These are phyloP conservation scores for Plantago lanceolata DNA, from an alignment of 305 asterid genomes.

Conservation along the genomic window DNA sequence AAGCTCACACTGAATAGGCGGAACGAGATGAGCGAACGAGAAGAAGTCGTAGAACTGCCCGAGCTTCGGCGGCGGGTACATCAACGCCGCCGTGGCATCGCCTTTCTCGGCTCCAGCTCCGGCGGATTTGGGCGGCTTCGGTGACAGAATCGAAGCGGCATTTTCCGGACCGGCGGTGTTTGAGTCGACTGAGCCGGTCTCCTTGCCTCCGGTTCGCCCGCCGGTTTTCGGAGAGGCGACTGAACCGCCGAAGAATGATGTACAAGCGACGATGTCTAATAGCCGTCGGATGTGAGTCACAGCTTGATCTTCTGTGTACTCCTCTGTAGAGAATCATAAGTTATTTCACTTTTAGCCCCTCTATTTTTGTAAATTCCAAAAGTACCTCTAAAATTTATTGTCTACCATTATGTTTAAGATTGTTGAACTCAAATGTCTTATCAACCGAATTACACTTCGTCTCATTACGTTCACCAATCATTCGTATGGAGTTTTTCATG, in stretches of 20 bases:
- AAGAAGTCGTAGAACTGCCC: constrained; percentile 82
- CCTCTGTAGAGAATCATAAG: constrained; percentile 40
- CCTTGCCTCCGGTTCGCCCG: constrained; percentile 37
- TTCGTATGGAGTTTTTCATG: too few species aligned
- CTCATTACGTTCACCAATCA: too few species aligned
- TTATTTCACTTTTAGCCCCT: constrained; percentile 3
- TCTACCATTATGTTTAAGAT: too few species aligned
- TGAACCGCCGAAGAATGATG: constrained; percentile 63
- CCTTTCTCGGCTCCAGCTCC: constrained; percentile 41
- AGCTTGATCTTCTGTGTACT: constrained; percentile 62
- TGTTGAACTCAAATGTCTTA: too few species aligned
- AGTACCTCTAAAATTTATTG: too few species aligned
- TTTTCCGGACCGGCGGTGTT: constrained; percentile 34
- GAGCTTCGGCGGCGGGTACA: constrained; percentile 80
- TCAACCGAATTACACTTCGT: too few species aligned
- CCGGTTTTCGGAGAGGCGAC: constrained; percentile 43
- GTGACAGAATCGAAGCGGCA: constrained; percentile 29
- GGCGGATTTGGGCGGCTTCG: constrained; percentile 32
- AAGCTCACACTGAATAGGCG: constrained; percentile 78
- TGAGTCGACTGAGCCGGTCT: constrained; percentile 29
- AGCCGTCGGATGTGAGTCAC: constrained; percentile 68
- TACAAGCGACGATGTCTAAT: constrained; percentile 64
- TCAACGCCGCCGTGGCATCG: constrained; percentile 44
- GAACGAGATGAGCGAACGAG: constrained; percentile 74
- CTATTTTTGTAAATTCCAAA: background rate